Conservation (phyloP, 306 rosid species). For the Rosa multiflora region DNA sequence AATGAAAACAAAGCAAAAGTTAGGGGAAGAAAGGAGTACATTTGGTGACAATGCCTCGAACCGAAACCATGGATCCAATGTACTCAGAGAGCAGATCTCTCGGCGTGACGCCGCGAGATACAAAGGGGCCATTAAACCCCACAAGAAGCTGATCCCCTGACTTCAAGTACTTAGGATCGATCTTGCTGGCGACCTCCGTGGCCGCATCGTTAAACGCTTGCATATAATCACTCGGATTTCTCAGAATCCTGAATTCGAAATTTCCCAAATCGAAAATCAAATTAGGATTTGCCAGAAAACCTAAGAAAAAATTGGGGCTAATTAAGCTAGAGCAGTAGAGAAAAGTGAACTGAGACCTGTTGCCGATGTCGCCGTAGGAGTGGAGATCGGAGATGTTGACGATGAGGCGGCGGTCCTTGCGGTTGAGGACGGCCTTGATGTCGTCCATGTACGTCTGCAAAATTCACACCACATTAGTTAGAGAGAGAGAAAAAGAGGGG, state of each 20-base stretch:
- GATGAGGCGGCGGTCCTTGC: slow-evolving; percentile 78
- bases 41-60: slow-evolving; percentile 92
- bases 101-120: slow-evolving; percentile 86
- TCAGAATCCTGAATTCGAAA: slow-evolving; percentile 53
- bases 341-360: slow-evolving; percentile 42
- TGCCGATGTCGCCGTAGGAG: slow-evolving; percentile 74
- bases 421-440: slow-evolving; percentile 81
- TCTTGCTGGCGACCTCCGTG: slow-evolving; percentile 71
- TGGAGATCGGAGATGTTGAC: slow-evolving; percentile 96
- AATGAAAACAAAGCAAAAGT: not conserved
- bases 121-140: slow-evolving; percentile 92
- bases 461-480: not conserved
- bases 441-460: slow-evolving; percentile 74
- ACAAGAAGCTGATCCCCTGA: slow-evolving; percentile 87
- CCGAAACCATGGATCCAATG: slow-evolving; percentile 95
- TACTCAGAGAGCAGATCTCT: slow-evolving; percentile 84
- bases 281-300: not conserved
- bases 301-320: not conserved
- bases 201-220: slow-evolving; percentile 90
- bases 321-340: not conserved
- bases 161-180: slow-evolving; percentile 74
- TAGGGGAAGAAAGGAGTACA: slow-evolving; percentile 38
- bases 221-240: slow-evolving; percentile 83
- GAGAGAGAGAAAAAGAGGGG: not conserved
- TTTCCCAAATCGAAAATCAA: not conserved